Evolutionary conservation across 805 yeast species (phyloP).

Genomic region (Saccharomycopsis sp.): DNA sequence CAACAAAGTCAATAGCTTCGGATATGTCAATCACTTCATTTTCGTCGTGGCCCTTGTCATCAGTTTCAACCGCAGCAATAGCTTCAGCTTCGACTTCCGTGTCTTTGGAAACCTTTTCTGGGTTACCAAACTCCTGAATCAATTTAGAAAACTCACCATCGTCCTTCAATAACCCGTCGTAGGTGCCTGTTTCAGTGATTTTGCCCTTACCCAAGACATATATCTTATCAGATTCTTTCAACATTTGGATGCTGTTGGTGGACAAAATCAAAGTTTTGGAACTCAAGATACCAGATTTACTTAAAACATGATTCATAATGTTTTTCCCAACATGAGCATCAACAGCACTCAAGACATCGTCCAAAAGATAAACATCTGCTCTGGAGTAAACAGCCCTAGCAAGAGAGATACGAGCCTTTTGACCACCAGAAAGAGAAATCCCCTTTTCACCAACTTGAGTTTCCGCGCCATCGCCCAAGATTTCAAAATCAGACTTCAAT

Average conservation of each 20-base stretch:
- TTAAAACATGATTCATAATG: conserved; percentile 42
- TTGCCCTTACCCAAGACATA: conserved; percentile 45
- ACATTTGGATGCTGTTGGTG: conserved; percentile 48
- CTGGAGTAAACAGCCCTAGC: conserved; percentile 64
- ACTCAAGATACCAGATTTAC: conserved; percentile 37
- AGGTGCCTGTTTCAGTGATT: conserved; percentile 52
- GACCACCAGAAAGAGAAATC: conserved; percentile 53
- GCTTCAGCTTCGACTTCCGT: conserved; percentile 22
- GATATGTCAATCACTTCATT: conserved; percentile 16
- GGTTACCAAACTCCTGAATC: conserved; percentile 19
- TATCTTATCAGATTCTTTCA: conserved; percentile 51
- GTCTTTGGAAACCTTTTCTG: conserved; percentile 23
- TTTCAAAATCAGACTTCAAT: conserved; percentile 37
- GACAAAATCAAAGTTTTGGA: conserved; percentile 47
- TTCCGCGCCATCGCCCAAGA: conserved; percentile 43
- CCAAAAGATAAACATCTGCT: conserved; percentile 49
- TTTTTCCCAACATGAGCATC: conserved; percentile 61
- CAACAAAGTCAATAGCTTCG: conserved; percentile 14
- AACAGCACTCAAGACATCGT: conserved; percentile 63
- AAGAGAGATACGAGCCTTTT: conserved; percentile 52
- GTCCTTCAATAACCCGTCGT: conserved; percentile 35
- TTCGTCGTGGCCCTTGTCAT: conserved; percentile 13
- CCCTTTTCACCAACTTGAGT: conserved; percentile 56
- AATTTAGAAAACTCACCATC: conserved; percentile 25
- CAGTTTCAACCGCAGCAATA: conserved; percentile 17